phyloP scores from a whole-genome alignment of 2,329 filamentous ascomycete genomes.

The Calonectria leucothoes region DNA sequence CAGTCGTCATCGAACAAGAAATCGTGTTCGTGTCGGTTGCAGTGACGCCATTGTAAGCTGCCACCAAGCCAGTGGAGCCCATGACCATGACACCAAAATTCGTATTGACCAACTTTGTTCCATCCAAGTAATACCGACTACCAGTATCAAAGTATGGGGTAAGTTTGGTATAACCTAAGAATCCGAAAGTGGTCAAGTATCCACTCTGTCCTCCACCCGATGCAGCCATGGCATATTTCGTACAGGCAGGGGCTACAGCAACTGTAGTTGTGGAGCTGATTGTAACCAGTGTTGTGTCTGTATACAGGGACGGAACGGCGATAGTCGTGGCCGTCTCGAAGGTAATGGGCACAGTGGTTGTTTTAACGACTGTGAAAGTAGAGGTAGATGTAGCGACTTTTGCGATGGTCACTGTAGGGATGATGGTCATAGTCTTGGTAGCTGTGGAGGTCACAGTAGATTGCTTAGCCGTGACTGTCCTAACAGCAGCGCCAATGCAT shows the following conservation, averaged over 20 bases:
- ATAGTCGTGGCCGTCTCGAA: not conserved
- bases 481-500: not conserved
- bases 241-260: not conserved
- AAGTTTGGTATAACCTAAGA: too few species aligned
- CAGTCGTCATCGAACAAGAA: too few species aligned
- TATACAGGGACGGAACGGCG: not conserved
- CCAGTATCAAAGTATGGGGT: too few species aligned
- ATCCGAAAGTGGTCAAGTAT: too few species aligned
- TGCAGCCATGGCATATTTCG: not conserved
- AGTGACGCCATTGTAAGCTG: too few species aligned
- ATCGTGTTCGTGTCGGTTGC: too few species aligned
- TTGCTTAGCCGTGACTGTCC: not conserved
- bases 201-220: too few species aligned
- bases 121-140: too few species aligned
- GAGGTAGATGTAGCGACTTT: not conserved
- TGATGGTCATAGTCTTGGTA: not conserved
- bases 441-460: not conserved
- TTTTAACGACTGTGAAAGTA: not conserved
- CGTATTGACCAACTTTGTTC: too few species aligned
- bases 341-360: not conserved
- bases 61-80: too few species aligned
- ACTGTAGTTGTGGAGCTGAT: not conserved
- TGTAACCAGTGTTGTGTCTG: not conserved
- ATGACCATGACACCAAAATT: too few species aligned
- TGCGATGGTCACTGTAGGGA: not conserved